These are phyloP conservation scores for Nannochloropsis granulata DNA, from an alignment of 108 stramenopile genomes.

Conservation along the genomic window DNA sequence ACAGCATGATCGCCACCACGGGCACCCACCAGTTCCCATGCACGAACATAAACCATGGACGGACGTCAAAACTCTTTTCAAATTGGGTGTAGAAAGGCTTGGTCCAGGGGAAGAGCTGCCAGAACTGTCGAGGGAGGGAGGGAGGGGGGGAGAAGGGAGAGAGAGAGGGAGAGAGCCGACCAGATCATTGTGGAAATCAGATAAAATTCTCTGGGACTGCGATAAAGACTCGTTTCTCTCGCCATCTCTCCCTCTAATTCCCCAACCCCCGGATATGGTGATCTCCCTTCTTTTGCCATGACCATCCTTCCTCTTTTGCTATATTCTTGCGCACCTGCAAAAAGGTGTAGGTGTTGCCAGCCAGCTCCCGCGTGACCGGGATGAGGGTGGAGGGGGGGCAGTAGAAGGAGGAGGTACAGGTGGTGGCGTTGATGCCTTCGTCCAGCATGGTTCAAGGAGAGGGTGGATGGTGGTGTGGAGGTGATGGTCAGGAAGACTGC, in stretches of 20 bases:
- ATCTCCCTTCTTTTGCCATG: no score
- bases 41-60: neutral
- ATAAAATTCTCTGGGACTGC: neutral
- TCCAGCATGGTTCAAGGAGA: no score
- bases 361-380: neutral
- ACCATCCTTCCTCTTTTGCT: no score
- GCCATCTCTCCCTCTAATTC: no score
- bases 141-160: no score
- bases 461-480: no score
- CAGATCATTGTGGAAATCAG: neutral
- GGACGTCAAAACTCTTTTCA: neutral
- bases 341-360: neutral
- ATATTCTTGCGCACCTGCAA: neutral
- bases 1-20: slow-evolving; percentile 1
- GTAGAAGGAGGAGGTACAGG: neutral
- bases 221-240: neutral
- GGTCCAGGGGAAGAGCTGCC: neutral
- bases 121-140: neutral
- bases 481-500: no score
- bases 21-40: slow-evolving; percentile 10
- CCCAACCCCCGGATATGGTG: no score
- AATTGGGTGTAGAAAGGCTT: neutral
- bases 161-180: no score
- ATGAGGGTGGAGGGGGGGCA: neutral
- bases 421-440: no score